Evolutionary conservation across 257 asterid genomes (phyloP).

Genomic region (Nicotiana otophora): DNA sequence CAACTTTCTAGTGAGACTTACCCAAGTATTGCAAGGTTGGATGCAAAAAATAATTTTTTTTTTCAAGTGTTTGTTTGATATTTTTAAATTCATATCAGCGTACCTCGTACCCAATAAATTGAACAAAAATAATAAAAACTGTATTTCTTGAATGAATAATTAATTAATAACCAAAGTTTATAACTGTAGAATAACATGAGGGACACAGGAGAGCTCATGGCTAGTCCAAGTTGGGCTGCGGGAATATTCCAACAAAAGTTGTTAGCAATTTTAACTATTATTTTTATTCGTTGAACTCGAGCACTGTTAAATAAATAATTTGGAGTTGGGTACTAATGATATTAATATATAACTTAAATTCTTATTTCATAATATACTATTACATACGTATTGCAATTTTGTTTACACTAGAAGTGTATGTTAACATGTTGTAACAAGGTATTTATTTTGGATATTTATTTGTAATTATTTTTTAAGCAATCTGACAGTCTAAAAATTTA

Average conservation of each 20-base stretch:
- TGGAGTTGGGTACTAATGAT: background rate
- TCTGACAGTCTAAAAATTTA: background rate
- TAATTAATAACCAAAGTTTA: no score
- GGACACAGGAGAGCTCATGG: background rate
- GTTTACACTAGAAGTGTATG: no score
- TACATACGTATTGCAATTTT: no score
- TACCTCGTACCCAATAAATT: background rate
- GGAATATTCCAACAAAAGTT: constrained; percentile 1
- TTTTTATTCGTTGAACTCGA: background rate
- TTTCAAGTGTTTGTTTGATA: no score
- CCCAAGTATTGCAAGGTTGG: no score
- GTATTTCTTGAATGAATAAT: background rate
- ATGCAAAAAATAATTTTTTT: no score
- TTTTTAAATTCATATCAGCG: background rate
- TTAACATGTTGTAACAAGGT: no score
- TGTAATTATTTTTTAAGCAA: background rate
- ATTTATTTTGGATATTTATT: background rate
- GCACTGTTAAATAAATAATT: background rate
- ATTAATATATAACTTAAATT: no score
- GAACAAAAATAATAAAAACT: background rate
- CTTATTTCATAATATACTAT: no score
- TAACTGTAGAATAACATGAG: no score
- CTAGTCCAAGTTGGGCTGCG: constrained; percentile 5
- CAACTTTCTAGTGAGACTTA: no score
- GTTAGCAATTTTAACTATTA: background rate